Base-by-base conservation (phyloP, 2,329 filamentous ascomycete species). In the Cryoendolithus antarcticus region DNA sequence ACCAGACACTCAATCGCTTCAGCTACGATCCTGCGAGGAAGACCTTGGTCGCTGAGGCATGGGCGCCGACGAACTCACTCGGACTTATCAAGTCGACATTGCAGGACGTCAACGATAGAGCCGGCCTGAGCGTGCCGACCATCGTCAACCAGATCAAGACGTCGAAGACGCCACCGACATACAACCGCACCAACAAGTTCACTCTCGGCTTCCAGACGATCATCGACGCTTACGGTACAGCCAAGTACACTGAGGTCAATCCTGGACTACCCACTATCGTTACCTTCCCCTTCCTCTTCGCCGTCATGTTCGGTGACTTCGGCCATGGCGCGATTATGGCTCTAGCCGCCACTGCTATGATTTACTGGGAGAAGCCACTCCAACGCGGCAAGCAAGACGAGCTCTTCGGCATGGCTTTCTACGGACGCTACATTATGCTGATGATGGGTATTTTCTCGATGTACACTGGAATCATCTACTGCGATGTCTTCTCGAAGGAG, bases 261-360 rank as follows among this genome's bases (percentile, higher is more conserved):
- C 91, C 91, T 41, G 89, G 86, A 45, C 73, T 98, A 13, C 89
- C 89, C 30, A 91, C 93, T 37, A 86, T 96, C 50, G 80, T 98
- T 47, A 98, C 91, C 4, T 98, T 98, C 64, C 91, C 93, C n/a
- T 98, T 98, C 71, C 71, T 98, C 46, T 98, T 98, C 59, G 91
- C 91, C 36, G 91, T 98, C 75, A 98, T 98, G 91, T 98, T 98
- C 59, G 93, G 91, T 70, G 91, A 98, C 63, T 80, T 94, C 43
- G 93, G 91, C 37, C 91, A 98, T 57, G 91, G 89, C 49, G 62
- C 80, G 48, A 82, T 98, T 61, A 93, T 98, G 82, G 72, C 89
- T 32, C 59, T 76, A 40, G 83, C 86, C 41, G 84, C 91, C 9
- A 56, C 78, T 40, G 85, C 86, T 41, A 94, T 98, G 86, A 96